These are phyloP conservation scores for Colletotrichum sp. DNA, from an alignment of 2,329 filamentous ascomycete species.

Conservation along the genomic window DNA sequence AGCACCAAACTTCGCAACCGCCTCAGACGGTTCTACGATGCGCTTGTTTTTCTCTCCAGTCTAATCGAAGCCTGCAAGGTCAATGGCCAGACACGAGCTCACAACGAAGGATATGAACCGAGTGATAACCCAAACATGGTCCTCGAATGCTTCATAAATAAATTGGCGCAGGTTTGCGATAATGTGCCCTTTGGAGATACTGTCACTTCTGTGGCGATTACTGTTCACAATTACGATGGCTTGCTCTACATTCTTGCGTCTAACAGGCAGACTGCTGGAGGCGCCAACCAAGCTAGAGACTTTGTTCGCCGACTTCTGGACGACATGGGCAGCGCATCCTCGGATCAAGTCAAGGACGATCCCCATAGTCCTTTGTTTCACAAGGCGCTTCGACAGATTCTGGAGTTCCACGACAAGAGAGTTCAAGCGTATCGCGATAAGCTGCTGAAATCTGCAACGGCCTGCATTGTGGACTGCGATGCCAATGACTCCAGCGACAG, in stretches of 20 bases:
- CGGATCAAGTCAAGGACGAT: background rate
- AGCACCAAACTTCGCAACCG: background rate
- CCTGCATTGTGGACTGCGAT: background rate
- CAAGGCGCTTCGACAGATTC: background rate
- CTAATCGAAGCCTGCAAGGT: conserved; percentile 23
- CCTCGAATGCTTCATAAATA: conserved; percentile 34
- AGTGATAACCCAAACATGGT: conserved; percentile 21
- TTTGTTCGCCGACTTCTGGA: background rate
- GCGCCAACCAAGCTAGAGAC: background rate
- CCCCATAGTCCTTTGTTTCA: background rate
- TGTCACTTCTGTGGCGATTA: conserved; percentile 33
- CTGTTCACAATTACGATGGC: conserved; percentile 27
- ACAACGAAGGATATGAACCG: background rate
- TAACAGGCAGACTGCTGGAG: conserved; percentile 23
- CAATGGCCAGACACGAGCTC: background rate
- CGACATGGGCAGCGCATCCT: background rate
- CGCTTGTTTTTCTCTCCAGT: background rate
- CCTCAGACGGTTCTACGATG: background rate
- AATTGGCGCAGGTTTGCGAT: conserved; percentile 35
- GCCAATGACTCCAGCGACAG: background rate
- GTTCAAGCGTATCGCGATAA: background rate
- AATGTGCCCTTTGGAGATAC: conserved; percentile 29
- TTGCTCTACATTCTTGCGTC: conserved; percentile 35
- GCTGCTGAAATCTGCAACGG: background rate
- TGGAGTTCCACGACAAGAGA: background rate